phyloP scores from a whole-genome alignment of 73 alveolate species.

The Paramecium bursaria region DNA sequence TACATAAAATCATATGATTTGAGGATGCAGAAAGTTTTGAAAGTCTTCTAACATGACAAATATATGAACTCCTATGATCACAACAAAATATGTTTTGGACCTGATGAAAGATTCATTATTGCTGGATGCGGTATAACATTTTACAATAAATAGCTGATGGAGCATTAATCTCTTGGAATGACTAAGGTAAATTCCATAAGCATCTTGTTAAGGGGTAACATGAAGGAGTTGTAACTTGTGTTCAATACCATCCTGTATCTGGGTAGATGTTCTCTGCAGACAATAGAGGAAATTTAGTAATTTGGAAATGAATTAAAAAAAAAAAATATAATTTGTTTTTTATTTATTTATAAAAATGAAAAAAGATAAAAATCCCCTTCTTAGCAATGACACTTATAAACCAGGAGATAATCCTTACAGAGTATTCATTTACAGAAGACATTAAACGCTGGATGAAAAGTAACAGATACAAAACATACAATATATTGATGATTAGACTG shows the following conservation, averaged over 20 bases:
- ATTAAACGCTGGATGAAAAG: conserved; percentile 14
- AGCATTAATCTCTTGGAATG: conserved; percentile 7
- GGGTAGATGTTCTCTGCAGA: conserved; percentile 66
- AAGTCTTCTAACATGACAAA: conserved; percentile 46
- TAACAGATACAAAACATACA: neutral
- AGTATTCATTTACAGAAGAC: neutral
- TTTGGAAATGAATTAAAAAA: conserved; percentile 59
- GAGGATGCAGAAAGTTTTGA: conserved; percentile 58
- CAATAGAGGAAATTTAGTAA: conserved; percentile 62
- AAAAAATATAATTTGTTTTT: too few species aligned
- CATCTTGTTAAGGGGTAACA: conserved; percentile 17
- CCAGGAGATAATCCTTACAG: conserved; percentile 22
- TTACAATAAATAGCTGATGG: conserved; percentile 6
- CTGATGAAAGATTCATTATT: conserved; percentile 65
- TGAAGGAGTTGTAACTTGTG: conserved; percentile 62
- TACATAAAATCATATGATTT: conserved; percentile 49
- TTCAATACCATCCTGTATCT: conserved; percentile 60
- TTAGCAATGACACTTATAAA: conserved; percentile 47
- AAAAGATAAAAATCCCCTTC: conserved; percentile 11
- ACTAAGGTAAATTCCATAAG: conserved; percentile 37
- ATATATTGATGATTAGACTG: neutral
- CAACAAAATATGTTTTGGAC: conserved; percentile 62
- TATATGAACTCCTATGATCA: conserved; percentile 55
- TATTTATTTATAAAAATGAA: conserved; percentile 17
- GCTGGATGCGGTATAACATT: conserved; percentile 12